These are phyloP conservation scores for Xanthoconium separans DNA, from an alignment of 1,284 basidiomycete species.

Conservation along the genomic window DNA sequence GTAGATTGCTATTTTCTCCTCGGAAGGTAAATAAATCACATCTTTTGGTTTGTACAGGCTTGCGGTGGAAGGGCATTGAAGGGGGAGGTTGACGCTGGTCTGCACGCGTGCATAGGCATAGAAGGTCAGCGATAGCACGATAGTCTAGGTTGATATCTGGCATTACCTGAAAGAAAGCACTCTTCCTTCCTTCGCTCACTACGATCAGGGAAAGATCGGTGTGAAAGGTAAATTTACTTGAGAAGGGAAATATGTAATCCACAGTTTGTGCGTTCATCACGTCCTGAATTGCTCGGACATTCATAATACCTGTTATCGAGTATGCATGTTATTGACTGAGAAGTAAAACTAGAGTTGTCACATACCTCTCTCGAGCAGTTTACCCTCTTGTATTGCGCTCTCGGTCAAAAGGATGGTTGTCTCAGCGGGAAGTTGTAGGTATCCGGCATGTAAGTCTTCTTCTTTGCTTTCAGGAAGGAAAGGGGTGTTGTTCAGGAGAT, in stretches of 20 bases:
- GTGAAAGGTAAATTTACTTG: conserved; percentile 67
- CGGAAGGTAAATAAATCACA: conserved; percentile 43
- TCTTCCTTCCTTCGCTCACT: conserved; percentile 64
- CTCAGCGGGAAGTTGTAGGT: conserved; percentile 69
- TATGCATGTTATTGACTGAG: neutral
- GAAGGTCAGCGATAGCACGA: neutral
- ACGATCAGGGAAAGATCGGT: conserved; percentile 72
- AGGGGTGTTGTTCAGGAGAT: conserved; percentile 58
- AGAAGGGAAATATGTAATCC: conserved; percentile 79
- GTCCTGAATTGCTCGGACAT: conserved; percentile 69
- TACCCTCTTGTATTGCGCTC: conserved; percentile 63
- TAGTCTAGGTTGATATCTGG: neutral
- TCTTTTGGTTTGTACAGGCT: conserved; percentile 49
- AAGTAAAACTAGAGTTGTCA: neutral
- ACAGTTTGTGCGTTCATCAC: conserved; percentile 68
- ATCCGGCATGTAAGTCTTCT: conserved; percentile 74
- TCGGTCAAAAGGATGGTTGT: conserved; percentile 70
- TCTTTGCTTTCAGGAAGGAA: conserved; percentile 70
- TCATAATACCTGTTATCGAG: conserved; percentile 54
- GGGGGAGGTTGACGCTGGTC: conserved; percentile 55
- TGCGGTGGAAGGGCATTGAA: conserved; percentile 32
- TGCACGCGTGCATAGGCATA: conserved; percentile 24
- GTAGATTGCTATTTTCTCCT: conserved; percentile 50
- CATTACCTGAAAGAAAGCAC: conserved; percentile 62
- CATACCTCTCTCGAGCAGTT: conserved; percentile 59